Evolutionary conservation across 129 eudicot species (phyloP).

Genomic region (Smallanthus sonchifolius): DNA sequence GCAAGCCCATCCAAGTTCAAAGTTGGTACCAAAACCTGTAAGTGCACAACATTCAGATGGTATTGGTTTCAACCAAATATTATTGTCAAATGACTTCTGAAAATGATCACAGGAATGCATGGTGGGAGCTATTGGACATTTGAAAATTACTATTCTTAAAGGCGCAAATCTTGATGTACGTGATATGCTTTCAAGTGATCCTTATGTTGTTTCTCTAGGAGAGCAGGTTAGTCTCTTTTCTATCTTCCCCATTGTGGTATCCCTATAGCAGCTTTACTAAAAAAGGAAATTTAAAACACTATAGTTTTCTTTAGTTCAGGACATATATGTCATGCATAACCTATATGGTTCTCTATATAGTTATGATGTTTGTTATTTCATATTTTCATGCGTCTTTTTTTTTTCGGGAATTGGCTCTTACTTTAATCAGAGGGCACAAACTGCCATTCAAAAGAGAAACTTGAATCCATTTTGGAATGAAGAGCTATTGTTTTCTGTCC

Average conservation of each 20-base stretch:
- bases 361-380: not conserved
- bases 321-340: not conserved
- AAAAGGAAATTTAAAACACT: not conserved
- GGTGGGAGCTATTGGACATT: slow-evolving; percentile 68
- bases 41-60: slow-evolving; percentile 1
- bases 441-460: slow-evolving; percentile 61
- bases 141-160: slow-evolving; percentile 67
- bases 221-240: slow-evolving; percentile 56
- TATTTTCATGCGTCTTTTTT: not conserved
- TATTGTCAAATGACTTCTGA: slow-evolving; percentile 8
- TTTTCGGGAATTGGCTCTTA: no score
- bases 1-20: slow-evolving; percentile 44
- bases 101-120: slow-evolving; percentile 53
- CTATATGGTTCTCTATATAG: not conserved
- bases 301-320: not conserved
- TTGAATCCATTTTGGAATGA: slow-evolving; percentile 89
- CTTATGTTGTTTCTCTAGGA: slow-evolving; percentile 69
- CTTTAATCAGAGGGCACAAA: slow-evolving; percentile 55
- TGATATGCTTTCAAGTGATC: slow-evolving; percentile 91
- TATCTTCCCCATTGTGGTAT: not conserved
- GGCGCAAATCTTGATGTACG: slow-evolving; percentile 88
- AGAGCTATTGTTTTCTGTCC: slow-evolving; percentile 69
- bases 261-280: not conserved
- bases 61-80: not conserved
- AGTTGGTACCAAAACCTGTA: slow-evolving; percentile 43